Evolutionary conservation across 352 stramenopile species (phyloP).

Genomic region (Nannochloropsis limnetica): DNA sequence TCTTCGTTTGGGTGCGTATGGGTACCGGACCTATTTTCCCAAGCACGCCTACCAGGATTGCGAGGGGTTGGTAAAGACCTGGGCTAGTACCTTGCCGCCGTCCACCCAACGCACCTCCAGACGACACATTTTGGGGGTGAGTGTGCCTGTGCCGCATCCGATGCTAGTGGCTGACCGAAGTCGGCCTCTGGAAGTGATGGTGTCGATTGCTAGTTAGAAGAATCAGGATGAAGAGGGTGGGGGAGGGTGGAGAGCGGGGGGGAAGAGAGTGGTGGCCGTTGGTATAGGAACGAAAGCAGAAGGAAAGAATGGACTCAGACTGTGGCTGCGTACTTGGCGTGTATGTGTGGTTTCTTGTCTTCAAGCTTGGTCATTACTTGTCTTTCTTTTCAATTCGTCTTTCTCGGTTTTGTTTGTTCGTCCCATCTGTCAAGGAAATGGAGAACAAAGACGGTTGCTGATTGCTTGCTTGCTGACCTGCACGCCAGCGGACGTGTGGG

Average conservation of each 20-base stretch:
- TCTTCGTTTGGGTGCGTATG: neutral
- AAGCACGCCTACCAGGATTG: neutral
- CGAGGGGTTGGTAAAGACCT: neutral
- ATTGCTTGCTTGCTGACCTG: no score
- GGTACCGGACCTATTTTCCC: neutral
- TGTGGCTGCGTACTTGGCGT: neutral
- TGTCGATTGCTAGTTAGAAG: constrained; percentile 5
- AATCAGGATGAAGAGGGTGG: neutral
- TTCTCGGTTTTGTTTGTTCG: no score
- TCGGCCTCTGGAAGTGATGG: neutral
- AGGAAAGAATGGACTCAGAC: neutral
- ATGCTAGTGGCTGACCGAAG: neutral
- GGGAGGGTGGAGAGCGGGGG: neutral
- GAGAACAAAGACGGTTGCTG: no score
- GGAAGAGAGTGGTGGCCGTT: no score
- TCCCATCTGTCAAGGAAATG: no score
- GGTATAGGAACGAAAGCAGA: no score
- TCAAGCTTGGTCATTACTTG: neutral
- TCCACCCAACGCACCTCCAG: neutral
- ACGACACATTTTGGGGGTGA: neutral
- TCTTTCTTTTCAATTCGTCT: no score
- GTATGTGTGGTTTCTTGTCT: neutral
- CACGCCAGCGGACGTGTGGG: no score
- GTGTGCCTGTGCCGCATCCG: neutral
- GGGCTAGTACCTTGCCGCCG: neutral